phyloP scores from a whole-genome alignment of 352 stramenopile genomes.

The Globisporangium carolinianum region DNA sequence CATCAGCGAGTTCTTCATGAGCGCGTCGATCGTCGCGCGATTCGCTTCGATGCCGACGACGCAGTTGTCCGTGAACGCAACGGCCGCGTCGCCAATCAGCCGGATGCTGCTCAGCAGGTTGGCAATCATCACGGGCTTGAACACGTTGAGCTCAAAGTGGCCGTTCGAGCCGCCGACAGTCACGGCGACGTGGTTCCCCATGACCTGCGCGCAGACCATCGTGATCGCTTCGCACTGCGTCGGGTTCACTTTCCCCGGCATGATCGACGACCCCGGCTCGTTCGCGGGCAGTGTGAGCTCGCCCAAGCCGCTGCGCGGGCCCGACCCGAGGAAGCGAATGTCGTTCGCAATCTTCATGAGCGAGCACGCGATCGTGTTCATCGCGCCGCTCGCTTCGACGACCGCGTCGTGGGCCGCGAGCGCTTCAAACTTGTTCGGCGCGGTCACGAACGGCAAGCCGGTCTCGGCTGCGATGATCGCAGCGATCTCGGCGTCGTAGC shows the following conservation, averaged over 20 bases:
- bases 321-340: slow-evolving; percentile 63
- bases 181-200: slow-evolving; percentile 94
- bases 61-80: slow-evolving; percentile 91
- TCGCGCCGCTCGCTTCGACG: slow-evolving; percentile 55
- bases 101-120: slow-evolving; percentile 78
- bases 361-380: slow-evolving; percentile 69
- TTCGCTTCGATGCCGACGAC: slow-evolving; percentile 91
- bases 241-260: slow-evolving; percentile 72
- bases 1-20: slow-evolving; percentile 95
- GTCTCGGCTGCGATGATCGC: slow-evolving; percentile 91
- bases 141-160: slow-evolving; percentile 98
- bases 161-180: slow-evolving; percentile 91
- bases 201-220: slow-evolving; percentile 94
- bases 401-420: slow-evolving; percentile 63
- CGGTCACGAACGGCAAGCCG: slow-evolving; percentile 90
- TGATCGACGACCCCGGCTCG: slow-evolving; percentile 68
- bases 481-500: slow-evolving; percentile 93
- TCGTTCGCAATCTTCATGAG: slow-evolving; percentile 80
- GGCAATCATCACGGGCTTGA: slow-evolving; percentile 95
- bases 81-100: slow-evolving; percentile 85
- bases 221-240: slow-evolving; percentile 96
- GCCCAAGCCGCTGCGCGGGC: slow-evolving; percentile 47
- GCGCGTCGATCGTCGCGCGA: slow-evolving; percentile 84
- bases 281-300: slow-evolving; percentile 63
- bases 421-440: slow-evolving; percentile 95